A percentile compares a stretch with the other conserved stretches of the same genome.
Evolutionary conservation across 2,329 filamentous ascomycete species (phyloP).

Genomic region (Colletotrichum salicis): DNA sequence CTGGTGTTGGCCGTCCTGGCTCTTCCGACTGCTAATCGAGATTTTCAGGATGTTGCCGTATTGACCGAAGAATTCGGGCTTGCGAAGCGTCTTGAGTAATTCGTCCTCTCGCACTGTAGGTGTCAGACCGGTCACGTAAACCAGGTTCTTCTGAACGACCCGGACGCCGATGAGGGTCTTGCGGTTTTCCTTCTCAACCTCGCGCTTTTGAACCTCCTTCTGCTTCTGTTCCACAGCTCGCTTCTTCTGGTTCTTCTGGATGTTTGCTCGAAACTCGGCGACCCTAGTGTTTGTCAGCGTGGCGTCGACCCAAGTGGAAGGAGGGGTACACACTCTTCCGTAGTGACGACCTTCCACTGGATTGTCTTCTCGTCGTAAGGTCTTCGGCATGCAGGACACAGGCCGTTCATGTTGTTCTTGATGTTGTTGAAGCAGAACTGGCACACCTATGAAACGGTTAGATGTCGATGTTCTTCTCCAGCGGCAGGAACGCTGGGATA

Average conservation of each 20-base stretch:
- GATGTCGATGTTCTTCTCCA: slow-evolving; percentile 4
- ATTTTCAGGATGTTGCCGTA: slow-evolving; percentile 99
- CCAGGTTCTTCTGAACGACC: slow-evolving; percentile 97
- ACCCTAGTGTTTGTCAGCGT: slow-evolving; percentile 60
- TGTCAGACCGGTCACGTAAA: slow-evolving; percentile 95
- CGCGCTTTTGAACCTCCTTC: slow-evolving; percentile 95
- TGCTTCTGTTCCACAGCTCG: slow-evolving; percentile 84
- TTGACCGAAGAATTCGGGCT: slow-evolving; percentile 94
- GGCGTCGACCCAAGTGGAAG: not conserved
- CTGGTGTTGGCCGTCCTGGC: slow-evolving; percentile 77
- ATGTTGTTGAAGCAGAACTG: slow-evolving; percentile 99
- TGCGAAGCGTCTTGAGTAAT: slow-evolving; percentile 87
- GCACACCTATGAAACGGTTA: slow-evolving; percentile 75
- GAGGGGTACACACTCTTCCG: slow-evolving; percentile 81
- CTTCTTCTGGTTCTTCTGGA: slow-evolving; percentile 92
- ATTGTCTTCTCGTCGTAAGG: slow-evolving; percentile 98
- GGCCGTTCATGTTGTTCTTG: slow-evolving; percentile 95
- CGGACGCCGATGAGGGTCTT: slow-evolving; percentile 96
- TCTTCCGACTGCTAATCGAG: slow-evolving; percentile 95
- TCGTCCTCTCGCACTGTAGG: slow-evolving; percentile 93
- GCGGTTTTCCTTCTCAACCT: slow-evolving; percentile 93
- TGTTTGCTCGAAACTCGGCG: slow-evolving; percentile 79
- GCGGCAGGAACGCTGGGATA: not conserved
- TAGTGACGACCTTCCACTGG: slow-evolving; percentile 93
- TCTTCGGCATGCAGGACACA: slow-evolving; percentile 96